Conservation (phyloP, 2,329 filamentous ascomycete genomes). For the Hymenoscyphus salicellus region DNA sequence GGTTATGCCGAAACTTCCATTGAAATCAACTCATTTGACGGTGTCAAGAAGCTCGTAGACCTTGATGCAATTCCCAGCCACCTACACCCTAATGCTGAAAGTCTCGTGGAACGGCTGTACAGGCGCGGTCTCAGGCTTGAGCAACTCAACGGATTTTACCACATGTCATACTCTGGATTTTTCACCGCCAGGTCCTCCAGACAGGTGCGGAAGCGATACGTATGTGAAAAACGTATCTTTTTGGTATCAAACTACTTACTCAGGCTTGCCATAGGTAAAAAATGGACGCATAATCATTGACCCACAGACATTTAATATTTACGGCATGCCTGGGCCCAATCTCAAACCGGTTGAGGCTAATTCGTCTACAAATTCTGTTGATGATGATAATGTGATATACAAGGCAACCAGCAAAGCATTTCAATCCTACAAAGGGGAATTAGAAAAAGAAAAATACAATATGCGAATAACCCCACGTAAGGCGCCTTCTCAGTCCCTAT, state of each 20-base stretch:
- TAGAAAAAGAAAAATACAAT: conserved; percentile 10
- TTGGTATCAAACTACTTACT: conserved; percentile 8
- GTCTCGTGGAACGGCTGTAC: conserved; percentile 14
- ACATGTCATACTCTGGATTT: conserved; percentile 24
- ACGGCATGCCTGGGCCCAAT: conserved; percentile 16
- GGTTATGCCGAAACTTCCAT: conserved; percentile 21
- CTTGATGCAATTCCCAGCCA: conserved; percentile 20
- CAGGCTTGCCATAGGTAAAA: conserved; percentile 14
- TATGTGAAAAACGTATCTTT: conserved; percentile 12
- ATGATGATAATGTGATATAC: conserved; percentile 15
- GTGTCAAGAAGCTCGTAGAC: conserved; percentile 16
- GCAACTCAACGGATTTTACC: conserved; percentile 20
- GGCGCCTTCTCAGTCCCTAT: background rate
- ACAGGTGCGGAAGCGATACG: conserved; percentile 19
- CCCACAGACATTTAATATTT: conserved; percentile 18
- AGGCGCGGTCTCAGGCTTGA: conserved; percentile 14
- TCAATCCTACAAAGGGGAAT: conserved; percentile 14
- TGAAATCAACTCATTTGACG: conserved; percentile 17
- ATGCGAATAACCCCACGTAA: background rate
- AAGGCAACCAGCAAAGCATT: conserved; percentile 17
- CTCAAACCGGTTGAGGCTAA: conserved; percentile 12
- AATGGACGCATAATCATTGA: conserved; percentile 24
- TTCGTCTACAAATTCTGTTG: background rate
- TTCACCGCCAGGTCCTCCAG: conserved; percentile 20
- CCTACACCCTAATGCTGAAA: conserved; percentile 16